These are phyloP conservation scores for Penicillium nordicum DNA, from an alignment of 2,329 filamentous ascomycete genomes.

Conservation along the genomic window DNA sequence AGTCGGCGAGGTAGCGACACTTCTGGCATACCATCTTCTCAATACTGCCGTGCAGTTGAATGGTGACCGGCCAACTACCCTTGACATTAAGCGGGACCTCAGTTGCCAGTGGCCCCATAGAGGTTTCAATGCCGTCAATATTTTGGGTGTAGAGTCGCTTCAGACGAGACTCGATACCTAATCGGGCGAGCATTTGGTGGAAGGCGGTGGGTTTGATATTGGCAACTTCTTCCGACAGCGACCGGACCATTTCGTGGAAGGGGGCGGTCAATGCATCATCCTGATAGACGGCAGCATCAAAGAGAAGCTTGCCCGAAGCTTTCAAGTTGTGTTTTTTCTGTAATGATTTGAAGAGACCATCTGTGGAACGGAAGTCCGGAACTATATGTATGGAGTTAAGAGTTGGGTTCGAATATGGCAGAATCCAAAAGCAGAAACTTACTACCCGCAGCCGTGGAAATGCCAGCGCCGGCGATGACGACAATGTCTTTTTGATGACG, in stretches of 20 bases:
- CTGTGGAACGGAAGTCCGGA: conserved; percentile 91
- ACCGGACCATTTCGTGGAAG: conserved; percentile 95
- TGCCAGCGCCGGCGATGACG: conserved; percentile 91
- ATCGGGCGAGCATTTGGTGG: conserved; percentile 86
- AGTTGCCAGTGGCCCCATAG: conserved; percentile 74
- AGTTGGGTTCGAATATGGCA: conserved; percentile 8
- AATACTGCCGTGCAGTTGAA: conserved; percentile 90
- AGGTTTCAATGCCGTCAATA: conserved; percentile 90
- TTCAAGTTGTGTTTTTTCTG: conserved; percentile 87
- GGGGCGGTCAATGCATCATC: conserved; percentile 82
- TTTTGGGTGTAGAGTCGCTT: conserved; percentile 94
- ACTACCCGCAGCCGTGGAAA: conserved; percentile 93
- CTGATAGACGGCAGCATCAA: conserved; percentile 96
- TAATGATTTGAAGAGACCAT: conserved; percentile 81
- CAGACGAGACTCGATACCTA: conserved; percentile 81
- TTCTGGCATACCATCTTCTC: conserved; percentile 97
- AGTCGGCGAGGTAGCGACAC: conserved; percentile 71
- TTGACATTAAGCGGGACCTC: conserved; percentile 76
- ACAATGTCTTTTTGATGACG: conserved; percentile 94
- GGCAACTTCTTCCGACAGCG: conserved; percentile 74
- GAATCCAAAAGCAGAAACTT: conserved; percentile 43
- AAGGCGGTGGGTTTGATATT: conserved; percentile 79
- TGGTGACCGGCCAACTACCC: conserved; percentile 86
- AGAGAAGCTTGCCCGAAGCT: conserved; percentile 88
- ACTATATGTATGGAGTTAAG: conserved; percentile 51